Conservation (phyloP, 2,329 filamentous ascomycete species). For the Sporothrix dimorphospora region DNA sequence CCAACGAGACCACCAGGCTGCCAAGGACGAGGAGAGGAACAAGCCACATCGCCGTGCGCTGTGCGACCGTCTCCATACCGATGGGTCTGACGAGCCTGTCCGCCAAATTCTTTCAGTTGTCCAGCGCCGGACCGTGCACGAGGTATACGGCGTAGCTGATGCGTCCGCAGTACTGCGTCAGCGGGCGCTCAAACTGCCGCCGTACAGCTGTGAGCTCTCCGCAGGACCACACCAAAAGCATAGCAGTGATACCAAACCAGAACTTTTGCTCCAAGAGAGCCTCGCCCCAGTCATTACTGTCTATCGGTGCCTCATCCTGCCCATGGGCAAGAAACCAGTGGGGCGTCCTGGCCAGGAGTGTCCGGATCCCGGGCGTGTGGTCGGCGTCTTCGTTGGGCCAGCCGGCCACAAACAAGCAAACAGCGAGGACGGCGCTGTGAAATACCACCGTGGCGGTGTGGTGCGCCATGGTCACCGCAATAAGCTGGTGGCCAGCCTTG, state of each 20-base stretch:
- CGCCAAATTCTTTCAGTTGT: conserved; percentile 34
- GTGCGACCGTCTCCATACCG: conserved; percentile 38
- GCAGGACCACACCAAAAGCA: conserved; percentile 45
- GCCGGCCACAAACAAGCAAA: conserved; percentile 40
- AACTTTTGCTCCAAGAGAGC: conserved; percentile 42
- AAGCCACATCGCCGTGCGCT: conserved; percentile 43
- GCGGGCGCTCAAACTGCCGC: conserved; percentile 48
- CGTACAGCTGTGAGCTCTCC: conserved; percentile 44
- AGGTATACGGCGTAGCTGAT: conserved; percentile 63
- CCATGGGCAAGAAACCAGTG: conserved; percentile 38
- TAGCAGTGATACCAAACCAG: conserved; percentile 44
- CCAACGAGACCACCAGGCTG: conserved; percentile 53
- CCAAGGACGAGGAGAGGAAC: conserved; percentile 44
- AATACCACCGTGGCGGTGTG: conserved; percentile 25
- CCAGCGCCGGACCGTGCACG: conserved; percentile 57
- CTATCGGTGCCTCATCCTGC: not conserved
- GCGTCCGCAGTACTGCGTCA: conserved; percentile 59
- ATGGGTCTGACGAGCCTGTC: conserved; percentile 27
- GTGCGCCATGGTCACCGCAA: too few species aligned
- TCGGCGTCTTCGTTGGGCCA: conserved; percentile 46
- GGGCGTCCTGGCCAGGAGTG: conserved; percentile 41
- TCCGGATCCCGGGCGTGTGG: conserved; percentile 42
- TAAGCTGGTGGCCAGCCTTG: not conserved
- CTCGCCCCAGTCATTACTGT: not conserved
- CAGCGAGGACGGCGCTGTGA: conserved; percentile 27